Evolutionary conservation across 257 asterid species (phyloP), one percentile per base, ranked within the genome.

Genomic region (Ballota nigra): DNA sequence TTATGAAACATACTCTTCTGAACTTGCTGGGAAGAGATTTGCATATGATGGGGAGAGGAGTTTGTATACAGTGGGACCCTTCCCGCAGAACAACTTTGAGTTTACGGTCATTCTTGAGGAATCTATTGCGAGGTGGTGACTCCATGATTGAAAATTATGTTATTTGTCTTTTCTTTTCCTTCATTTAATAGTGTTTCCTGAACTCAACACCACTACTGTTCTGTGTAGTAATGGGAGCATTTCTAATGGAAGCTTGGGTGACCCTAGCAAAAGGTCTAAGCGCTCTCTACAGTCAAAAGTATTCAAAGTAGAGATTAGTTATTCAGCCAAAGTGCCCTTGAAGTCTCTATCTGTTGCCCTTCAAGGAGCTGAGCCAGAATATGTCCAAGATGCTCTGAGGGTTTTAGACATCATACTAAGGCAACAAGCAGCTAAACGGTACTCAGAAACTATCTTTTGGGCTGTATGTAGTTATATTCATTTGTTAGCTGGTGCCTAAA

Each of bases 351-450:
- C 79, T 68, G 84, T 61, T 79, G 83, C 96, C 74, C 91, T 89
- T 83, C 88, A 82, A 83, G 92, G 95, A 75, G 81, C 83, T 69
- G 90, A 94, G 55, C 53, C 70, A 22, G 89, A 84, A 71, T 74
- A 81, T 12, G 84, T 53, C 77, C 94, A 84, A 80, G 97, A 91
- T 73, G 89, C 84, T 41, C 45, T 91, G 73, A 83, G 92, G 83
- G 97, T 94, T 66, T 84, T 94, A 49, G 89, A 91, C 74, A 78
- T 83, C 85, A 80, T 94, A 74, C 73, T 94, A 71, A 86, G 98
- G 82, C 98, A 94, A 74, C 86, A 88, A 75, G 97, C 97, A 72
- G 97, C 96, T 69, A 82, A 83, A 41, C 87, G 96, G 98, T 88
- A 82, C 69, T 13, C 60, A 33, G 18, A 69, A 4, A 34, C 56